A percentile compares a stretch with the other conserved stretches of the same genome.
phyloP scores from a whole-genome alignment of 805 yeast genomes.

The Lachancea kluyveri region DNA sequence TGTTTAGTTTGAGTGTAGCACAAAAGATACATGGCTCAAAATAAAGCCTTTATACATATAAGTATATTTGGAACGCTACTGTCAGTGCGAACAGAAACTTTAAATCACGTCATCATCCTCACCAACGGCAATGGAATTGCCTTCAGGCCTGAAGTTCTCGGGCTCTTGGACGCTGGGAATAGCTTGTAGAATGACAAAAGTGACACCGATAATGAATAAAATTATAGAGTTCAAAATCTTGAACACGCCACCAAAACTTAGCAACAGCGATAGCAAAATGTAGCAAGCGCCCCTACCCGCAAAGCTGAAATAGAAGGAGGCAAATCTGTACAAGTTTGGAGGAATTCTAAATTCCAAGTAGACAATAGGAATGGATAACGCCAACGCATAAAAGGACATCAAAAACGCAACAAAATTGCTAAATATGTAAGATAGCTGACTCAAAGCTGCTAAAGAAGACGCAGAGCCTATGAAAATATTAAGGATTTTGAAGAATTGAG shows the following conservation, averaged over 20 bases:
- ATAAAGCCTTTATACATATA: no score
- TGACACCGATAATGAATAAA: slow-evolving; percentile 55
- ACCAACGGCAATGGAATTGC: slow-evolving; percentile 32
- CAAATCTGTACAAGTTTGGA: slow-evolving; percentile 56
- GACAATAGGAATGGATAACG: slow-evolving; percentile 49
- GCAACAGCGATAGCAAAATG: slow-evolving; percentile 40
- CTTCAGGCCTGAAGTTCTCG: slow-evolving; percentile 63
- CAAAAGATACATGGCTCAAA: no score
- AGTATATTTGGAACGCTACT: no score
- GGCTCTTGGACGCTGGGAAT: slow-evolving; percentile 75
- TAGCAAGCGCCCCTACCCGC: slow-evolving; percentile 44
- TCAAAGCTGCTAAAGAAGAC: slow-evolving; percentile 34
- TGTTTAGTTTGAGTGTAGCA: no score
- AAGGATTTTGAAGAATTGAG: slow-evolving; percentile 31
- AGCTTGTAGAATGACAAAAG: slow-evolving; percentile 57
- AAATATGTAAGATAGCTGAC: slow-evolving; percentile 17
- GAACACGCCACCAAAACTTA: slow-evolving; percentile 49
- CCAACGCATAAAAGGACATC: slow-evolving; percentile 51
- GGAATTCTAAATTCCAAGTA: slow-evolving; percentile 40
- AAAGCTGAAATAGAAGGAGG: slow-evolving; percentile 62
- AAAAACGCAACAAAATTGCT: slow-evolving; percentile 37
- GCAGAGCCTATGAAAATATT: slow-evolving; percentile 52
- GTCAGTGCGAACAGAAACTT: no score
- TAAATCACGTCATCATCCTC: slow-evolving; percentile 33
- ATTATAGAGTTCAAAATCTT: slow-evolving; percentile 53